Conservation (phyloP, 176 grass and related monocot species). For the Oryza punctata region DNA sequence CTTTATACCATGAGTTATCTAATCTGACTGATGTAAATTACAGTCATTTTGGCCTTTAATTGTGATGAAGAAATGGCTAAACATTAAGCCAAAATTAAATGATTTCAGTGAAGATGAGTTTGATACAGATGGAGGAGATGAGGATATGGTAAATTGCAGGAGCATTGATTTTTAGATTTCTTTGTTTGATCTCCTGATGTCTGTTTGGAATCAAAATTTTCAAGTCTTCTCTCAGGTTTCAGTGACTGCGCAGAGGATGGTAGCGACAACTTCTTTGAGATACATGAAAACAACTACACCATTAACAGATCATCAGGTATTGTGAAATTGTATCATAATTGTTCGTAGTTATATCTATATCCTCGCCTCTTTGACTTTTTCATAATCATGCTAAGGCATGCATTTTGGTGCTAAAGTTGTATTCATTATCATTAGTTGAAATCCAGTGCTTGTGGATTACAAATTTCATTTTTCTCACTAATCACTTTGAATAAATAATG, state of each 20-base stretch:
- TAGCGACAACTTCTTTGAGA: constrained; percentile 35
- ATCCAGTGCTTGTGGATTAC: neutral
- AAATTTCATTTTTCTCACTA: neutral
- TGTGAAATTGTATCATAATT: neutral
- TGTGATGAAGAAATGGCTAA: constrained; percentile 73
- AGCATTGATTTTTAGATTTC: constrained; percentile 8
- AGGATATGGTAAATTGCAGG: constrained; percentile 32
- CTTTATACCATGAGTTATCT: constrained; percentile 16
- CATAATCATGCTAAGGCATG: neutral
- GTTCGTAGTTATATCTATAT: no score
- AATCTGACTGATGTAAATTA: neutral
- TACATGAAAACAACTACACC: constrained; percentile 10
- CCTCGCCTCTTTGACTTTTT: no score
- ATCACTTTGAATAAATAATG: neutral
- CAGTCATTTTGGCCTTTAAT: constrained; percentile 64
- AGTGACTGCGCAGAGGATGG: constrained; percentile 20
- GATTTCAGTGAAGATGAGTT: constrained; percentile 82
- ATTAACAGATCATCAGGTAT: constrained; percentile 36
- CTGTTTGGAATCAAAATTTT: neutral
- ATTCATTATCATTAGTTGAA: neutral
- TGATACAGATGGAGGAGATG: constrained; percentile 55
- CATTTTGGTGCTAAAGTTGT: neutral
- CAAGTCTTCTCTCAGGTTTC: constrained; percentile 44
- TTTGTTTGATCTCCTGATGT: constrained; percentile 17
- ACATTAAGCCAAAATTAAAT: constrained; percentile 70